Conservation (phyloP, 2,329 filamentous ascomycete genomes). For the Pleoardoris graminearum region DNA sequence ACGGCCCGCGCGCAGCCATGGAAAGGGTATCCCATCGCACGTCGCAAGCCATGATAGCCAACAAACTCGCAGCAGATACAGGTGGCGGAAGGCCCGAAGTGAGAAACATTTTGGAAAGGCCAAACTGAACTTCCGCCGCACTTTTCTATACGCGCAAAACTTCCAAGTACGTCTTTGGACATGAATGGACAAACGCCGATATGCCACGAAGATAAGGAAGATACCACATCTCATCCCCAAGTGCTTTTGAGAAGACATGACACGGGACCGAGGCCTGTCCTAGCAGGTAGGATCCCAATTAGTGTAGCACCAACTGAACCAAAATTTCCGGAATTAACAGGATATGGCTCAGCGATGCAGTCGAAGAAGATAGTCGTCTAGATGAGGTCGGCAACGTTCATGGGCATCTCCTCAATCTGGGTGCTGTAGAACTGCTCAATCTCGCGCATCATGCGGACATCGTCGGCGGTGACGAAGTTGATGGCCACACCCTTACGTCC, state of each 20-base stretch:
- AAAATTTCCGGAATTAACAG: constrained; percentile 8
- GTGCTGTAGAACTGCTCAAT: constrained; percentile 99
- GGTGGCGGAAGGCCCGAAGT: constrained; percentile 32
- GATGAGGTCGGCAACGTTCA: constrained; percentile 70
- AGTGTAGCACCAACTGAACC: constrained; percentile 26
- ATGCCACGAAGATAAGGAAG: constrained; percentile 43
- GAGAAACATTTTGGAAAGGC: constrained; percentile 36
- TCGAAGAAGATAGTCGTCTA: constrained; percentile 34
- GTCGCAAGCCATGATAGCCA: constrained; percentile 42
- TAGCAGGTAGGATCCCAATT: constrained; percentile 39
- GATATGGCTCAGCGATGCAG: constrained; percentile 12
- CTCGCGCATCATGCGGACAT: constrained; percentile 99
- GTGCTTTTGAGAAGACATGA: constrained; percentile 43
- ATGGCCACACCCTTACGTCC: constrained; percentile 99
- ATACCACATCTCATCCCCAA: constrained; percentile 37
- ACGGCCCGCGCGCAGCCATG: constrained; percentile 41
- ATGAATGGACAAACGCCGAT: constrained; percentile 48
- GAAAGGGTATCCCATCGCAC: constrained; percentile 37
- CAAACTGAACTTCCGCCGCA: constrained; percentile 34
- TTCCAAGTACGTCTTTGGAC: constrained; percentile 42
- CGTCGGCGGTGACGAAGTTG: constrained; percentile 99
- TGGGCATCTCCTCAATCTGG: constrained; percentile 99
- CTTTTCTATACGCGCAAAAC: constrained; percentile 33
- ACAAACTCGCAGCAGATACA: constrained; percentile 35
- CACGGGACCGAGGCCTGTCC: constrained; percentile 31